Evolutionary conservation across 192 early-diverging fungal species (phyloP), one percentile per base, ranked within the genome.

Genomic region (Chytriomyces sp.): DNA sequence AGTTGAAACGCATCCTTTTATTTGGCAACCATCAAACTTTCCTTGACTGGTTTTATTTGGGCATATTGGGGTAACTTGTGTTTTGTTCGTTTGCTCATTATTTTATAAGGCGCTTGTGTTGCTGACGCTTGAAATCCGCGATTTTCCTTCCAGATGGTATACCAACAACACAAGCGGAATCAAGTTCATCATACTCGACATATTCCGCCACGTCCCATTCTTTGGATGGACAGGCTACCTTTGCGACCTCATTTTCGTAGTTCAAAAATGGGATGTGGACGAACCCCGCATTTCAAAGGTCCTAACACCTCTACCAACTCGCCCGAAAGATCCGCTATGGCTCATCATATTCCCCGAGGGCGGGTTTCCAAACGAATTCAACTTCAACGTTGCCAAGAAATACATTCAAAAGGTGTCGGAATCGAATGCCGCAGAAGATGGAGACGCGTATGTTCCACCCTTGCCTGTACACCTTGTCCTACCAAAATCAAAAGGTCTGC

Each of bases 261-360:
- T 62, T 53, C 71, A 73, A 44, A 45, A 62, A 18, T 73, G 71
- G 71, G 53, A 35, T 10, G 7, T 46, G 16, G 71, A 73, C 53
- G 35, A 73, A 62, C 16, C 26, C 11, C n/a, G 6, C 24, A 20
- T 73, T 23, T 13, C 8, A 6, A 10, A 18, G 10, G n/a, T 35
- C 20, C 44, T 73, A 35, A 16, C 13, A 18, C 35, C 57, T 13
- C 10, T 73, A 5, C 11, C 71, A 26, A 63, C n/a, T 8, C 57
- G 71, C 7, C 71, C 59, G 9, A 46, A 18, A 10, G 71, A 73
- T 16, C 71, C 71, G 10, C 26, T 73, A 1, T 47, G 8, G 28
- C 71, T 73, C 71, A n/a, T 73, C 20, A 63, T 73, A 18, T 73
- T 73, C n/a, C 71, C 71, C n/a, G 71, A 73, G 45, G 71, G 71